Evolutionary conservation across 495 filamentous ascomycete species (phyloP).

Genomic region (Evansstolkia leycettana): DNA sequence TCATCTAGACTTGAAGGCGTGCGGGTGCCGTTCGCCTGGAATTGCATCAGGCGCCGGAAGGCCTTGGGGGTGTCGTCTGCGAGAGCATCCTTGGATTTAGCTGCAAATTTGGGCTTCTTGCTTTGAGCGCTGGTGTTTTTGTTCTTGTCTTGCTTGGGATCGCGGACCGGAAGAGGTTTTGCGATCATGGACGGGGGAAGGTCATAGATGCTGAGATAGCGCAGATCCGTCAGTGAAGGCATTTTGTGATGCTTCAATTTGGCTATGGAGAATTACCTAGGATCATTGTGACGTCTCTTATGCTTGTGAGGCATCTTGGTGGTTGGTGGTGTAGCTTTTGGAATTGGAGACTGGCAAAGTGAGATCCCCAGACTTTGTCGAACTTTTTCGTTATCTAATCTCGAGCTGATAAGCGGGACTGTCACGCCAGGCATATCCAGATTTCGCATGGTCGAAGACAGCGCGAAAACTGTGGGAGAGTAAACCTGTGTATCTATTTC

Average conservation of each 20-base stretch:
- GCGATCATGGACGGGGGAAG: conserved; percentile 63
- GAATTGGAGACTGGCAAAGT: conserved; percentile 4
- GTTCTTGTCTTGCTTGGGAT: conserved; percentile 7
- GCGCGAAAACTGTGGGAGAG: too few species aligned
- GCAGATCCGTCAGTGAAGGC: neutral
- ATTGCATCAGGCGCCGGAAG: conserved; percentile 72
- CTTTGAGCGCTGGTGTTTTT: conserved; percentile 10
- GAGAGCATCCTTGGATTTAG: conserved; percentile 25
- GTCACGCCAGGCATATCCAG: too few species aligned
- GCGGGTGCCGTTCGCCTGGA: conserved; percentile 39
- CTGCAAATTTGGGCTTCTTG: conserved; percentile 22
- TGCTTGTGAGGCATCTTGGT: conserved; percentile 76
- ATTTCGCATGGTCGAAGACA: too few species aligned
- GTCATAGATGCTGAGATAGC: conserved; percentile 43
- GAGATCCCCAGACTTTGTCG: neutral
- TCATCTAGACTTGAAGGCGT: conserved; percentile 57
- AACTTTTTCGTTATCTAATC: neutral
- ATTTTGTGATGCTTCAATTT: neutral
- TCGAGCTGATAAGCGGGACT: neutral
- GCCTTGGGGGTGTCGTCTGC: conserved; percentile 76
- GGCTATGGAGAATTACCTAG: conserved; percentile 17
- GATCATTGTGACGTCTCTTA: conserved; percentile 44
- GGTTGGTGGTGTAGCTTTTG: conserved; percentile 5
- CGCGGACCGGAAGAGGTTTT: conserved; percentile 50
- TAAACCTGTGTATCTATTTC: too few species aligned